These are phyloP conservation scores for Calvatia gigantea DNA, from an alignment of 768 basidiomycete genomes.

Conservation along the genomic window DNA sequence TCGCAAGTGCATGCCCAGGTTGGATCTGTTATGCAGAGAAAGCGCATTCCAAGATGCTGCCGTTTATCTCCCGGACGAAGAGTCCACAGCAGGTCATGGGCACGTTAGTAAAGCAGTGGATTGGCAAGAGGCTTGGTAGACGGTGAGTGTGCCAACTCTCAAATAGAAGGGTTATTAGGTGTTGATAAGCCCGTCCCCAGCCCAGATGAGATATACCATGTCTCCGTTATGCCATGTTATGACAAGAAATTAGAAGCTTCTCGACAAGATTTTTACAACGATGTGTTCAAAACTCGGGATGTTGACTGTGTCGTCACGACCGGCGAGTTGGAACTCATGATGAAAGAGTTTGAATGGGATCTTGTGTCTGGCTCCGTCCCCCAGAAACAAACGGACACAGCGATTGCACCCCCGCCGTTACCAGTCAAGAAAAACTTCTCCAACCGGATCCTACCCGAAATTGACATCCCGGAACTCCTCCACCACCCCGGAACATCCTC, in stretches of 20 bases:
- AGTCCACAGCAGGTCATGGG: constrained; percentile 96
- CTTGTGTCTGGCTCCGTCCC: constrained; percentile 45
- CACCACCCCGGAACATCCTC: constrained; percentile 83
- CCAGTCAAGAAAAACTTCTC: constrained; percentile 8
- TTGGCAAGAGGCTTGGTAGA: constrained; percentile 63
- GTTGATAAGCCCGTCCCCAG: constrained; percentile 34
- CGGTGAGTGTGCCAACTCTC: constrained; percentile 45
- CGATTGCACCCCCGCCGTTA: not conserved
- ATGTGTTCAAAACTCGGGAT: constrained; percentile 78
- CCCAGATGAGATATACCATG: constrained; percentile 89
- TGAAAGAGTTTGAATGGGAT: constrained; percentile 85
- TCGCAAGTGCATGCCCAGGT: constrained; percentile 95
- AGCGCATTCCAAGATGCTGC: constrained; percentile 90
- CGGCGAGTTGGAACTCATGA: constrained; percentile 84
- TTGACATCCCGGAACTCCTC: constrained; percentile 66
- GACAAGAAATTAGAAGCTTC: constrained; percentile 99
- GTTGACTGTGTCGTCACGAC: constrained; percentile 98
- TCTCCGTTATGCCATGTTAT: constrained; percentile 98
- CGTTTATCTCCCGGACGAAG: constrained; percentile 84
- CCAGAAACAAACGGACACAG: constrained; percentile 16
- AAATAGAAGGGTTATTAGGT: not conserved
- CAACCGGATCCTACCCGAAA: constrained; percentile 14
- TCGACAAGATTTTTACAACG: constrained; percentile 87
- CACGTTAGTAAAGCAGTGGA: constrained; percentile 86
- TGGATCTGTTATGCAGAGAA: constrained; percentile 99